Percentiles rank a stretch among this genome's conserved stretches.
Evolutionary conservation across 2,329 filamentous ascomycete genomes (phyloP).

Genomic region (Delphinella strobiligena): DNA sequence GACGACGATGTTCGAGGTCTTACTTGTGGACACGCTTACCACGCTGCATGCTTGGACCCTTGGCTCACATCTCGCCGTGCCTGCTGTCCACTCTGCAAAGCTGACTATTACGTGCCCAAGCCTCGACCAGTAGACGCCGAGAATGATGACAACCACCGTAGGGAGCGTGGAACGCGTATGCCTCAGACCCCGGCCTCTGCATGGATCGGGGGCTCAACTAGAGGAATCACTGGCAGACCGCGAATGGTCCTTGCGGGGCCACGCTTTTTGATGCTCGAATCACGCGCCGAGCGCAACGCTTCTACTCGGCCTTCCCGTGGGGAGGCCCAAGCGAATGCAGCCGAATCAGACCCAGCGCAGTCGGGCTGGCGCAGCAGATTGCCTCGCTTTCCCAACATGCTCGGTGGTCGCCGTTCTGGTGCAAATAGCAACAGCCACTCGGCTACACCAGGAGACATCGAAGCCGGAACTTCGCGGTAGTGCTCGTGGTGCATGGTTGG

Average conservation of each 20-base stretch:
- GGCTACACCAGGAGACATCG: conserved; percentile 16
- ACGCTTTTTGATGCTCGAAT: conserved; percentile 15
- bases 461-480: conserved; percentile 14
- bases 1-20: conserved; percentile 91
- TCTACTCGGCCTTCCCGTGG: neutral
- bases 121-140: conserved; percentile 52
- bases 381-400: conserved; percentile 13
- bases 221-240: conserved; percentile 14
- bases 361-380: conserved; percentile 16
- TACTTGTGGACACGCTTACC: conserved; percentile 95
- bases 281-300: conserved; percentile 6
- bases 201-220: conserved; percentile 17
- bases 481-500: neutral
- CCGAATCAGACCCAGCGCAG: conserved; percentile 5
- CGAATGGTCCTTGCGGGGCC: conserved; percentile 16
- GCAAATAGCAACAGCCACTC: conserved; percentile 5
- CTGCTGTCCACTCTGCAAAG: conserved; percentile 95
- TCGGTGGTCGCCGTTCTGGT: conserved; percentile 15
- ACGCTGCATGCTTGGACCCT: conserved; percentile 87
- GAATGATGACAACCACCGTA: conserved; percentile 9
- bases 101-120: conserved; percentile 93
- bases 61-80: conserved; percentile 91
- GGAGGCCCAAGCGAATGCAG: neutral
- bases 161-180: conserved; percentile 10
- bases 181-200: conserved; percentile 16